Evolutionary conservation across 169 alveolate genomes (phyloP), one percentile per base, ranked within the genome.

Genomic region (Amoebophrya sp.): DNA sequence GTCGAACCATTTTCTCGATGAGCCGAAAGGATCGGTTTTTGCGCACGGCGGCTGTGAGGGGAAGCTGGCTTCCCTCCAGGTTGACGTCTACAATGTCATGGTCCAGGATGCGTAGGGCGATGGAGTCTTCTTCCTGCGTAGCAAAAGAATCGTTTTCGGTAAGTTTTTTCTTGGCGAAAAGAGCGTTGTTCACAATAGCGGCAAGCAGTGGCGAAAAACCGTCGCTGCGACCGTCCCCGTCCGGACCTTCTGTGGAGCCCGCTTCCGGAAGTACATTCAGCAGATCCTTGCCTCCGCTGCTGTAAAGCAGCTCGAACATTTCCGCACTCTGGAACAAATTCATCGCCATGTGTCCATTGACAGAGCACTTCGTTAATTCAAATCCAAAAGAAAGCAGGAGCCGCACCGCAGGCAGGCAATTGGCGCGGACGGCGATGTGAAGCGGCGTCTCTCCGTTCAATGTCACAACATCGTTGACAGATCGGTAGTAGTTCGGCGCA

Each of bases 321-420:
- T 66, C 39, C 35, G 12, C 32, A 25, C 32, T 12, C 83, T 66
- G 83, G 32, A 66, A 66, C 83, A 66, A 25, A 25, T 66, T 66
- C 83, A 66, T 66, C 83, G 83, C 83, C 83, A 66, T 66, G 83
- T 66, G 83, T 3, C 83, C 83, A 25, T 66, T 66, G 7, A 66
- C 32, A 25, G 35, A 12, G 35, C 32, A 7, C 10, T 12, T 2
- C 32, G 12, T n/a, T 1, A 66, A 3, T 2, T 66, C 83, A n/a
- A 66, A 66, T 3, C 83, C 83, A 66, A 66, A 66, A 7, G 12
- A 3, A 0, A 66, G 83, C 39, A 66, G 83, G 32, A 66, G 1
- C 1, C 83, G 12, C 29, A 66, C 83, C 83, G 83, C 83, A 7
- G 83, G 83, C 12, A 66, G 83, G 83, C 39, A 66, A 25, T 66